phyloP scores from a whole-genome alignment of 208 protist genomes.

The Leishmania martiniquensis region DNA sequence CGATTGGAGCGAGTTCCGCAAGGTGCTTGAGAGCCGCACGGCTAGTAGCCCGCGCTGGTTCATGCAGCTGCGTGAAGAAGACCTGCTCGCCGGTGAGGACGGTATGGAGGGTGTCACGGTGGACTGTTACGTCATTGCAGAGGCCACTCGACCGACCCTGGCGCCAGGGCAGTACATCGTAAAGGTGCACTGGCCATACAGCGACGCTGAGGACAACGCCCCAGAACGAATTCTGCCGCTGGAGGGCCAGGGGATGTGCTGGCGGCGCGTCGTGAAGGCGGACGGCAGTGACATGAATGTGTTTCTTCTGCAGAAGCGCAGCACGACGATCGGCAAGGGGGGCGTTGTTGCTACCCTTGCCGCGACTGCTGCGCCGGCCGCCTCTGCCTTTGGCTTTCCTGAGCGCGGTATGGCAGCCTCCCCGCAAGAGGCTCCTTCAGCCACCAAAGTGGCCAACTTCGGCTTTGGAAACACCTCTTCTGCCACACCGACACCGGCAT shows the following conservation, averaged over 20 bases:
- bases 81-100: slow-evolving; percentile 69
- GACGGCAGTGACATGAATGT: slow-evolving; percentile 77
- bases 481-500: slow-evolving; percentile 11
- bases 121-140: slow-evolving; percentile 85
- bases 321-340: background rate
- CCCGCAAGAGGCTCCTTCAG: slow-evolving; percentile 5
- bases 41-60: slow-evolving; percentile 82
- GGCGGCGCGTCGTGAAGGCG: slow-evolving; percentile 71
- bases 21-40: slow-evolving; percentile 54
- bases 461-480: slow-evolving; percentile 5
- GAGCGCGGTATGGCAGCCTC: background rate
- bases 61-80: slow-evolving; percentile 86
- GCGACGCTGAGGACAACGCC: slow-evolving; percentile 86
- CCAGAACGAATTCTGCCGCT: slow-evolving; percentile 85
- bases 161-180: slow-evolving; percentile 84
- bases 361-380: slow-evolving; percentile 13
- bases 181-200: slow-evolving; percentile 88
- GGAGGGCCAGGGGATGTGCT: slow-evolving; percentile 73
- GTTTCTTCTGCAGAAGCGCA: slow-evolving; percentile 68
- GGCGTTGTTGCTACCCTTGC: slow-evolving; percentile 6
- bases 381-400: slow-evolving; percentile 43
- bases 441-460: background rate
- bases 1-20: slow-evolving; percentile 73
- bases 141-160: slow-evolving; percentile 69
- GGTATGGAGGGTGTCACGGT: slow-evolving; percentile 84